phyloP scores from a whole-genome alignment of 306 rosid genomes.

The Quercus cerris region DNA sequence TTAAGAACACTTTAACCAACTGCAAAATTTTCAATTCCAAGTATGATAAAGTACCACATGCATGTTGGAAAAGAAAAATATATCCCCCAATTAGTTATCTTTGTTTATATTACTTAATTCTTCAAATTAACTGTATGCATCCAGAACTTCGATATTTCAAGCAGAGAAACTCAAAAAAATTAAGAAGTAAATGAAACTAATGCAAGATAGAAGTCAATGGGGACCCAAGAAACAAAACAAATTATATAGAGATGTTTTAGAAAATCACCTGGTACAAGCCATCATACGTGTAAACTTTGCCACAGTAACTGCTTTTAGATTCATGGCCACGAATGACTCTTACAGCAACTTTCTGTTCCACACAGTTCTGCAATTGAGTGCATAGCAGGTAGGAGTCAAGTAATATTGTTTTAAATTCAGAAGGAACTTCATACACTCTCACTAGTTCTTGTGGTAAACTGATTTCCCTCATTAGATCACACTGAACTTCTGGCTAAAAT shows the following conservation, averaged over 20 bases:
- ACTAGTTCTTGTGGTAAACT: neutral
- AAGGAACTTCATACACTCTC: neutral
- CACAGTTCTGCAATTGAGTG: constrained; percentile 59
- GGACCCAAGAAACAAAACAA: neutral
- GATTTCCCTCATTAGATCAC: neutral
- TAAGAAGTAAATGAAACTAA: neutral
- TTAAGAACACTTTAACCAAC: no score
- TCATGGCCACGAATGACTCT: constrained; percentile 92
- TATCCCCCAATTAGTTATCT: neutral
- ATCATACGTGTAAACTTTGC: constrained; percentile 91
- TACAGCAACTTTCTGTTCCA: constrained; percentile 66
- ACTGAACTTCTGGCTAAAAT: neutral
- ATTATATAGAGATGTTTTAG: constrained; percentile 1
- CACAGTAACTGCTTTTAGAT: constrained; percentile 64
- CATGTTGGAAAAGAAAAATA: neutral
- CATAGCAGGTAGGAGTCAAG: constrained; percentile 23
- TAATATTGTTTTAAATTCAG: neutral
- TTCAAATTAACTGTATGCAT: neutral
- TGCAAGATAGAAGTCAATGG: neutral
- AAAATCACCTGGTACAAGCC: constrained; percentile 85
- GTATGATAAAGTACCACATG: neutral
- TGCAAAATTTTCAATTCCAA: neutral
- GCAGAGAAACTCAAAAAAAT: neutral
- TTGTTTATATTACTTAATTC: neutral
- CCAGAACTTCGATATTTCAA: neutral